Base-by-base conservation (phyloP, 75 land plant genomes). In the Picea sitchensis region DNA sequence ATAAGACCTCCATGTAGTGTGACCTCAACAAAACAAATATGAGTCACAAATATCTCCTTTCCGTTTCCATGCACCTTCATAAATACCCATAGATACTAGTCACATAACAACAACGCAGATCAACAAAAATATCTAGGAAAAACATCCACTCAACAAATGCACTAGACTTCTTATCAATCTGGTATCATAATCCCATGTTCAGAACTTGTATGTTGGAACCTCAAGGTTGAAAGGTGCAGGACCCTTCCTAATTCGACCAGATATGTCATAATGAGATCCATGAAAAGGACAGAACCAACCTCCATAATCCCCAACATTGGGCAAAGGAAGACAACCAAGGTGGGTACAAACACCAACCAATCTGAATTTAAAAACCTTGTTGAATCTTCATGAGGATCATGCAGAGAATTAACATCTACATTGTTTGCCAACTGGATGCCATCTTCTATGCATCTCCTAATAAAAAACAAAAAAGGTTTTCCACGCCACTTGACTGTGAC, bases 251-350 rank as follows among this genome's bases (percentile, higher is more conserved):
- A 85, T 72, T 31, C 84, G 62, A 1, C 86, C 89, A 36, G 91
- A 90, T 58, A 87, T 69, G 78, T 90, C 91, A 58, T 90, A 90
- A 63, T 90, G 91, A 13, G 89, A 87, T 20, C 91, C 91, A 76
- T 90, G 91, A 72, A 89, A 90, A 2, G 91, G 89, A 82, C 26
- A 26, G 0, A 26, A 26, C 26, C 26, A 26, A 26, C 26, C 26
- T 26, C 26, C 26, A 26, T 26, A 26, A 26, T 26, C 26, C 26
- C 26, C 26, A 26, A 0, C 26, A 26, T 26, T 26, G 26, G 26
- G 26, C 26, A 26, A 26, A 26, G 26, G 26, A 26, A 26, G 0
- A 26, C 26, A 26, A 26, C 26, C 26, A 26, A 90, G 83, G 78
- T 90, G 91, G 8, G 91, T 90, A 68, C 91, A 90, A 30, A 90